These are phyloP conservation scores for Sclerotinia trifoliorum DNA, from an alignment of 2,329 filamentous ascomycete species.

Conservation along the genomic window DNA sequence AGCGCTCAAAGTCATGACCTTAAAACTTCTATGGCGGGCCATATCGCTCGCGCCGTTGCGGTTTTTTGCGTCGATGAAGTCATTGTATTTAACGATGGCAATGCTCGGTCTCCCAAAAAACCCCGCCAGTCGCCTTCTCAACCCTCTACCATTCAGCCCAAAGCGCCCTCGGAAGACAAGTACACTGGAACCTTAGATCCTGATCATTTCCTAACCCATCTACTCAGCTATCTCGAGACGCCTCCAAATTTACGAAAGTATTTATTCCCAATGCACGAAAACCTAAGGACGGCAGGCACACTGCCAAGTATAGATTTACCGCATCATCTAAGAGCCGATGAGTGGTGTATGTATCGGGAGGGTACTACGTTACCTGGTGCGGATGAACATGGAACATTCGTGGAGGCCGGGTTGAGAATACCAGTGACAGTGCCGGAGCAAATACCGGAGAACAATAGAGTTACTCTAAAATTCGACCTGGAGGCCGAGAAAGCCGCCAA, in stretches of 20 bases:
- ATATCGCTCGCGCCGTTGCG: constrained; percentile 76
- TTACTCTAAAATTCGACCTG: constrained; percentile 67
- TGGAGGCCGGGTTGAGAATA: constrained; percentile 57
- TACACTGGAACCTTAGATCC: constrained; percentile 71
- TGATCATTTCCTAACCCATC: constrained; percentile 74
- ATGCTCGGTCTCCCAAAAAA: constrained; percentile 37
- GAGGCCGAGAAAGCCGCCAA: constrained; percentile 43
- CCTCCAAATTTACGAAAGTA: constrained; percentile 76
- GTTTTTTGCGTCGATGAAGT: constrained; percentile 85
- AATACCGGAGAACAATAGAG: constrained; percentile 68
- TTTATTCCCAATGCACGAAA: constrained; percentile 76
- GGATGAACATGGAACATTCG: constrained; percentile 49
- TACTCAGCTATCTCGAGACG: constrained; percentile 79
- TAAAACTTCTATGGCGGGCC: constrained; percentile 69
- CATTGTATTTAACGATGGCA: constrained; percentile 75
- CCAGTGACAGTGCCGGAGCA: constrained; percentile 45
- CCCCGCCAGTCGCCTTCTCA: constrained; percentile 29
- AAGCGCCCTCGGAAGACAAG: constrained; percentile 44
- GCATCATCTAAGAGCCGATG: constrained; percentile 72
- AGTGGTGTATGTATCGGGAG: constrained; percentile 79
- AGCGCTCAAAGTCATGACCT: constrained; percentile 54
- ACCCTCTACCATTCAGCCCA: constrained; percentile 41
- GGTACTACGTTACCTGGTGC: constrained; percentile 61
- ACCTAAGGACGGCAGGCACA: constrained; percentile 69
- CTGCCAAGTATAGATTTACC: constrained; percentile 81